Evolutionary conservation across 2,329 filamentous ascomycete genomes (phyloP).

Genomic region (Apiospora sp.): DNA sequence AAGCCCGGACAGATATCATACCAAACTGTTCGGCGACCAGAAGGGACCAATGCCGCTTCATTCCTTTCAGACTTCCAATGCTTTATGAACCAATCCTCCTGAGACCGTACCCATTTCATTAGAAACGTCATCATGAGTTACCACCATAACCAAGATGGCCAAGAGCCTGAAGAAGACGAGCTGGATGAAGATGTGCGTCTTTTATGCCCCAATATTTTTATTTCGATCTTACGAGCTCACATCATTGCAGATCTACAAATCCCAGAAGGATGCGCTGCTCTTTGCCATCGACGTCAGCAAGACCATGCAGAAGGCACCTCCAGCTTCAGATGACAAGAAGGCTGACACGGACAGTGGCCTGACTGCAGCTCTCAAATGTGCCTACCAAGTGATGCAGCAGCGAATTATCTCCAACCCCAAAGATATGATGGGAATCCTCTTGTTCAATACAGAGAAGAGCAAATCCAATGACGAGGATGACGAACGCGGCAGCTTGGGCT

Average conservation of each 20-base stretch:
- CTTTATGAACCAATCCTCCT: background rate
- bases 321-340: slow-evolving; percentile 73
- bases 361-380: slow-evolving; percentile 88
- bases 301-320: slow-evolving; percentile 80
- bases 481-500: slow-evolving; percentile 66
- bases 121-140: slow-evolving; percentile 35
- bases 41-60: background rate
- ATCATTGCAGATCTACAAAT: slow-evolving; percentile 76
- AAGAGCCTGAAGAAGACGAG: slow-evolving; percentile 62
- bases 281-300: slow-evolving; percentile 92
- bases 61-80: background rate
- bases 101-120: background rate
- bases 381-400: slow-evolving; percentile 95
- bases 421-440: slow-evolving; percentile 94
- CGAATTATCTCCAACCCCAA: slow-evolving; percentile 96
- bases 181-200: slow-evolving; percentile 68
- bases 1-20: slow-evolving; percentile 29
- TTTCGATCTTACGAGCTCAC: slow-evolving; percentile 28
- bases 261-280: slow-evolving; percentile 96
- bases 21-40: background rate
- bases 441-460: slow-evolving; percentile 89
- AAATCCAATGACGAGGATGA: slow-evolving; percentile 76
- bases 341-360: slow-evolving; percentile 80
- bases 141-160: slow-evolving; percentile 54
- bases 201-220: background rate